Conservation (phyloP, 2,329 filamentous ascomycete genomes). For the Arthrobotrys megalospora region DNA sequence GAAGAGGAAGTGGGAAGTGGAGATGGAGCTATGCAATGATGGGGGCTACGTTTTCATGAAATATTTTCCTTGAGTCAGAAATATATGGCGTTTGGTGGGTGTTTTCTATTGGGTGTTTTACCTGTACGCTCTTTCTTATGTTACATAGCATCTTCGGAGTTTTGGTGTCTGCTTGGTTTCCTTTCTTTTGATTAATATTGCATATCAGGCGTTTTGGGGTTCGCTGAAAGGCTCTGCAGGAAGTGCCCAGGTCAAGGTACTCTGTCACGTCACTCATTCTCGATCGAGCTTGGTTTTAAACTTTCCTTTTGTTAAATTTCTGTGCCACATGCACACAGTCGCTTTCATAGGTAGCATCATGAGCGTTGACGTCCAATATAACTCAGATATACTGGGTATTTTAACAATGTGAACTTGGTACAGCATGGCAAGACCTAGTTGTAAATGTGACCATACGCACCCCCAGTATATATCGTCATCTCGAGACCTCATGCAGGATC, state of each 20-base stretch:
- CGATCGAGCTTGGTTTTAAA: too few species aligned
- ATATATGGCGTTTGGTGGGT: neutral
- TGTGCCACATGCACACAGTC: too few species aligned
- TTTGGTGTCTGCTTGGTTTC: neutral
- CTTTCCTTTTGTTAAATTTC: constrained; percentile 8
- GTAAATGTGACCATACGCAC: neutral
- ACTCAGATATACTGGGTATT: too few species aligned
- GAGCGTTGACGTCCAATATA: too few species aligned
- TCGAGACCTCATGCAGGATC: too few species aligned
- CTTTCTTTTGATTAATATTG: neutral
- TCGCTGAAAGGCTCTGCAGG: neutral
- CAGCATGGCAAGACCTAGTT: neutral
- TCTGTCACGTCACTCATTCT: neutral
- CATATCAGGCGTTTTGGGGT: constrained; percentile 7
- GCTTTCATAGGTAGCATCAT: too few species aligned
- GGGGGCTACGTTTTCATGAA: constrained; percentile 28
- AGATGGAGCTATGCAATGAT: constrained; percentile 50
- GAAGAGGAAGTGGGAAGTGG: constrained; percentile 12
- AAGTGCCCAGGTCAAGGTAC: neutral
- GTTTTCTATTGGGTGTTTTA: constrained; percentile 8
- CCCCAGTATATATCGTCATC: too few species aligned
- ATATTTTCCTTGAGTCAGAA: neutral
- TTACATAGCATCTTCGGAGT: neutral
- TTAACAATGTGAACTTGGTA: too few species aligned
- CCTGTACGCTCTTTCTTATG: neutral